Conservation (phyloP, 2,329 filamentous ascomycete genomes). For the Trichoderma gracile region DNA sequence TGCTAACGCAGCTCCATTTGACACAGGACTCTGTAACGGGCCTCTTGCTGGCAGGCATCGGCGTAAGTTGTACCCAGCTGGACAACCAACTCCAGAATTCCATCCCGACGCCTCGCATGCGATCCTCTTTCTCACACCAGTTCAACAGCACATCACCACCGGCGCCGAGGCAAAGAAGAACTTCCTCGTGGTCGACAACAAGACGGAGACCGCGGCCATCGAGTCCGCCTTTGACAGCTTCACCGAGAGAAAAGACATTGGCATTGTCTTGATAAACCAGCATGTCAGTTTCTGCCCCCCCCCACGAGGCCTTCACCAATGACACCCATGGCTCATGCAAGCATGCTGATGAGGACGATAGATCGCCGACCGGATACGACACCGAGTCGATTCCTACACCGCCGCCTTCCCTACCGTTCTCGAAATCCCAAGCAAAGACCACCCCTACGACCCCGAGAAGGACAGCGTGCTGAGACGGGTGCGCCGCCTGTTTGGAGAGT, state of each 20-base stretch:
- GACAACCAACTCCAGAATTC: not conserved
- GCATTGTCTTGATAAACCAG: constrained; percentile 95
- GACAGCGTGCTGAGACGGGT: constrained; percentile 95
- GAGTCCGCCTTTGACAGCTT: constrained; percentile 89
- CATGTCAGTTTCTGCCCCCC: constrained; percentile 67
- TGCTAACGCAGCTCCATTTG: constrained; percentile 33
- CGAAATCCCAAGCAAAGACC: constrained; percentile 98
- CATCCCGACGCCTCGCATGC: not conserved
- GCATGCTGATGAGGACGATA: constrained; percentile 44
- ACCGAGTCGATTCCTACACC: constrained; percentile 86
- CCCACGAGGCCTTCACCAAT: too few relatives aligned
- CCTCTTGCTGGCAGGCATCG: constrained; percentile 90
- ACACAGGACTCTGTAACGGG: constrained; percentile 90
- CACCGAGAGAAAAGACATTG: constrained; percentile 91
- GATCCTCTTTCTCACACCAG: not conserved
- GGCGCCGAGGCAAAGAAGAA: constrained; percentile 92
- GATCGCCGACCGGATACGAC: constrained; percentile 92
- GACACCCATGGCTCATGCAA: not conserved
- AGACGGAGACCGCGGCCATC: constrained; percentile 86
- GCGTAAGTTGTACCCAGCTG: constrained; percentile 56
- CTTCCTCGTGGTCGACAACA: constrained; percentile 92
- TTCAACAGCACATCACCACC: constrained; percentile 77
- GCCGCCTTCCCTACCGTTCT: constrained; percentile 94
- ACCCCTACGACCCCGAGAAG: constrained; percentile 98
- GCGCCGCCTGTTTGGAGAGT: constrained; percentile 67